phyloP scores from a whole-genome alignment of 495 filamentous ascomycete species.

The Hypomontagnella monticulosa region DNA sequence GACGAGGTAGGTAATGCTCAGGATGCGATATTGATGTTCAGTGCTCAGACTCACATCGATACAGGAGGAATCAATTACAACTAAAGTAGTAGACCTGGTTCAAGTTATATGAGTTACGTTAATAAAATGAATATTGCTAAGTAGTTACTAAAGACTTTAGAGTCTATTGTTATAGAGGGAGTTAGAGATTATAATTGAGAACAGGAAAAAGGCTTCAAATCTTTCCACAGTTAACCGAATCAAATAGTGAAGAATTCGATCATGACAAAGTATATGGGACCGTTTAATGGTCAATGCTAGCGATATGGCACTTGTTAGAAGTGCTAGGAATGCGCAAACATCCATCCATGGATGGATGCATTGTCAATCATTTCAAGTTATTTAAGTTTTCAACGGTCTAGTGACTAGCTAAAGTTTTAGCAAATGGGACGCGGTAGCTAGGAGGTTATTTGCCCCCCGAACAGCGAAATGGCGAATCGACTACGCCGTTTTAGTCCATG shows the following conservation, averaged over 20 bases:
- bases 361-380: constrained; percentile 17
- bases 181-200: background rate
- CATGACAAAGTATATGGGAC: too few species aligned
- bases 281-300: too few species aligned
- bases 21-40: too few species aligned
- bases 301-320: too few species aligned
- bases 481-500: background rate
- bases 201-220: background rate
- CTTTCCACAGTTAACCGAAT: too few species aligned
- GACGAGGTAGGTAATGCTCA: too few species aligned
- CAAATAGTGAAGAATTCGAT: too few species aligned
- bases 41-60: background rate
- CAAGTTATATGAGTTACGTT: constrained; percentile 3
- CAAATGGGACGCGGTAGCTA: constrained; percentile 25
- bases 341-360: constrained; percentile 10
- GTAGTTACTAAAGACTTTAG: background rate
- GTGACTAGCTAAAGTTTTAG: too few species aligned
- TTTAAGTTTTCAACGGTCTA: too few species aligned
- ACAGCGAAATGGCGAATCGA: constrained; percentile 10
- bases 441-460: constrained; percentile 19
- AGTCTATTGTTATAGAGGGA: background rate
- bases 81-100: background rate
- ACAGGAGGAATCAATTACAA: background rate
- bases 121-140: background rate
- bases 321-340: too few species aligned